Conservation (phyloP, 192 early-diverging fungal genomes). For the Linnemannia exigua region DNA sequence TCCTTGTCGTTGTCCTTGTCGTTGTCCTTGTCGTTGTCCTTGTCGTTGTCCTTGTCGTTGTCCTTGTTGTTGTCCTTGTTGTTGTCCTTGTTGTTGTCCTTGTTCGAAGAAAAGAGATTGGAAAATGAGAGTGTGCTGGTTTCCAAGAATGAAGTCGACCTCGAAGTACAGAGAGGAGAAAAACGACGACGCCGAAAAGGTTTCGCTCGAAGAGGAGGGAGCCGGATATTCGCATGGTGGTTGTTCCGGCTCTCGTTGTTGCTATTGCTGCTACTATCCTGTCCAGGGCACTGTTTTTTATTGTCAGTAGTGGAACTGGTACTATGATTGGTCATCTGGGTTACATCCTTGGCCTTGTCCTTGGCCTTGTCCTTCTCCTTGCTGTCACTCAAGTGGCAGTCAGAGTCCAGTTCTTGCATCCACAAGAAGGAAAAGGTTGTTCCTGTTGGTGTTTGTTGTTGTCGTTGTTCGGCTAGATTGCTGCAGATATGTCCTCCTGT, state of each 20-base stretch:
- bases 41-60: too few relatives aligned
- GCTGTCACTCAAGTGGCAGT: not conserved
- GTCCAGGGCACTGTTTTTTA: not conserved
- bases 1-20: too few relatives aligned
- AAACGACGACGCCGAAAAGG: not conserved
- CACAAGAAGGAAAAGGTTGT: not conserved
- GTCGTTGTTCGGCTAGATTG: not conserved
- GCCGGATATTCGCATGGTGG: not conserved
- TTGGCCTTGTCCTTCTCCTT: not conserved
- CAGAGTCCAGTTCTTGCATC: not conserved
- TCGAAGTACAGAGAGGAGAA: not conserved
- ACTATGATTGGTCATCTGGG: not conserved
- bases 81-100: not conserved
- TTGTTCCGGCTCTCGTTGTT: constrained; percentile 4
- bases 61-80: not conserved
- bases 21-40: too few relatives aligned
- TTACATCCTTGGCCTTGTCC: not conserved
- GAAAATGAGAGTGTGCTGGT: not conserved
- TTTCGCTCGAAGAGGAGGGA: not conserved
- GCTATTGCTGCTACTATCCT: not conserved
- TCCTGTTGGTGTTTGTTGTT: not conserved
- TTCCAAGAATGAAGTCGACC: not conserved
- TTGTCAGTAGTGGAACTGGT: not conserved
- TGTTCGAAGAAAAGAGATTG: not conserved
- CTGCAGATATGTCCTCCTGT: too few relatives aligned